Base-by-base conservation (phyloP, 148 eudicot genomes). In the Vaccinium darrowii region DNA sequence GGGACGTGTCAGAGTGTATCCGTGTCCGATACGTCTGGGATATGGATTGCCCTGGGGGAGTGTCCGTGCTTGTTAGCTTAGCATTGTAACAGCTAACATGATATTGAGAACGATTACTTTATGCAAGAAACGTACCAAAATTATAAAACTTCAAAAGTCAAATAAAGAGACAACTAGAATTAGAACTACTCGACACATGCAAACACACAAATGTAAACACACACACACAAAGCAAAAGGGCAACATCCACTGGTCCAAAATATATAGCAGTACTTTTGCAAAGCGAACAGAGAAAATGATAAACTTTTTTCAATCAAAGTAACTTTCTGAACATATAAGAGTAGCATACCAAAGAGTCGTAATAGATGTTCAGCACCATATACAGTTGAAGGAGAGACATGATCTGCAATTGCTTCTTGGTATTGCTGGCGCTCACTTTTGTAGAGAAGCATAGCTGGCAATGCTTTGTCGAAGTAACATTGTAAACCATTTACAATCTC, bases 291-390 rank as follows among this genome's bases (percentile, higher is more conserved):
- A 85, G 63, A 14, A 79, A 79, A 52, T 79, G 80, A 80, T 56
- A 3, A 36, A 19, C 33, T 27, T 7, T 30, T 36, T 7, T 18
- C 14, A 49, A 23, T 71, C 50, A 72, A 58, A 74, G 30, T 11
- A 9, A 25, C 10, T 15, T 13, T 12, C 74, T 43, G 23, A 84
- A 69, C 36, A 78, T 65, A 82, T 33, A 25, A 71, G 19, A 79
- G 82, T 14, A 84, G 85, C 89, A 82, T 95, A 97, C 99, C 99
- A 90, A 97, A 97, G 47, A 97, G 93, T 72, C 99, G 99, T 82
- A 97, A 84, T 18, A 97, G 92, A 91, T 97, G 99, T 85, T 97
- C 98, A 83, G 99, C 99, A 53, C 99, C 99, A 87, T 97, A 97
- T 84, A 95, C 71, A 80, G 90, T 90, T 82, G 99, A 95, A 50